Base-by-base conservation (phyloP, 1,139 yeast species). In the Insectozyma bohioensis region DNA sequence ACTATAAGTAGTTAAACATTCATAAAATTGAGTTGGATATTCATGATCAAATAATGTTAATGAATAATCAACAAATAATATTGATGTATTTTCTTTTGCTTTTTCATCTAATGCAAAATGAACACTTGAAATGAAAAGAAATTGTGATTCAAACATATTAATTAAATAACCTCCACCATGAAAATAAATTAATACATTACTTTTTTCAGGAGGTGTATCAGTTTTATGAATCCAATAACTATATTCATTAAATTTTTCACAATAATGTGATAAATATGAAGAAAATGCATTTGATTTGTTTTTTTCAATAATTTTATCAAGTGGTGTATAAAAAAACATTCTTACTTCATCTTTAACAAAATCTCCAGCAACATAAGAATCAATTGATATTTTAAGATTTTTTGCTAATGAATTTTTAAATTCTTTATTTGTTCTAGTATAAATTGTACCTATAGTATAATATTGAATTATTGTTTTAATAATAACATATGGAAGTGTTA, bases 111-210 rank as follows among this genome's bases (percentile, higher is more conserved):
- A 45, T 3, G 56, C 51, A 31, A 48, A 49, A 38, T 56, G 53
- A 20, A 54, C 40, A 8, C 56, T 54, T 26, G 54, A 36, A 18
- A 55, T 39, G 4, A 52, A 52, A 9, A 52, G 43, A 22, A 57
- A 47, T 36, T 58, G 68, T 1, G 59, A 37, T 9, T 54, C 61
- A 22, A 55, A 51, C 28, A 57, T 38, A 14, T 56, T 59, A 28
- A 63, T 46, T 24, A 54, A 51, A 42, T 53, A 69, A 1, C 74
- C 76, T 19, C 77, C 77, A 12, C 76, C 76, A 43, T 71, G 77
- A 20, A 56, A 36, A 33, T 42, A 54, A 20, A 49, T 30, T 30
- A 42, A 30, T 8, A 42, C 45, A 30, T 43, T 33, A 9, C 42
- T 47, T 17, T 33, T 20, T 15, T 33, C 34, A 7, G 23, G 23